Evolutionary conservation across 805 yeast genomes (phyloP).

Genomic region (Schizosaccharomyces cryophilus): DNA sequence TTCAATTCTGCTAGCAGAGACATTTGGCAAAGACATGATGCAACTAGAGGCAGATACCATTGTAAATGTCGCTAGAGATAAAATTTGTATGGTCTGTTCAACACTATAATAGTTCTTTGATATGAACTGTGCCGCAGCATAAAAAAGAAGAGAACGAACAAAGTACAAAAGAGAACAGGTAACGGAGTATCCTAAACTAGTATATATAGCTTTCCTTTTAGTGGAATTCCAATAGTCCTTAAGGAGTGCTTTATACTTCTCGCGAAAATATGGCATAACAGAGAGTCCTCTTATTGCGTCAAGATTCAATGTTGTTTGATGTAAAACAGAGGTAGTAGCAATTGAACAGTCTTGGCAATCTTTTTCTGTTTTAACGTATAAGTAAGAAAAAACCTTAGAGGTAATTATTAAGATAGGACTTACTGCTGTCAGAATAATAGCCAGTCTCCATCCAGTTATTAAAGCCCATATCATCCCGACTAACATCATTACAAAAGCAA

Average conservation of each 20-base stretch:
- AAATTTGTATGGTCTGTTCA: conserved; percentile 38
- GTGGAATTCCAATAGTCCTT: conserved; percentile 5
- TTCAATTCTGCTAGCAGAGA: conserved; percentile 41
- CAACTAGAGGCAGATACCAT: conserved; percentile 36
- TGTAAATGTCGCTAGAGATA: conserved; percentile 51
- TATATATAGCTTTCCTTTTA: conserved; percentile 9
- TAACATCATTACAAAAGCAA: conserved; percentile 28
- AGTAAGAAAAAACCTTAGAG: conserved; percentile 26
- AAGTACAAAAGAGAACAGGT: conserved; percentile 17
- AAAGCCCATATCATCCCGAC: conserved; percentile 61
- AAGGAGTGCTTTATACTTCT: conserved; percentile 13
- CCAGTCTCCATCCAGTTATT: conserved; percentile 59
- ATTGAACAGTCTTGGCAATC: conserved; percentile 23
- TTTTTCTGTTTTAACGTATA: conserved; percentile 33
- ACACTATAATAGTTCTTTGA: conserved; percentile 30
- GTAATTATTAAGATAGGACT: conserved; percentile 35
- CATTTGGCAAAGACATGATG: conserved; percentile 47
- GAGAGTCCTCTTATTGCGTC: conserved; percentile 38
- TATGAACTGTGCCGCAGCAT: conserved; percentile 56
- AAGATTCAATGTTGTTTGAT: conserved; percentile 12
- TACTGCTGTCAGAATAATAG: conserved; percentile 58
- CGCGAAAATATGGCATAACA: conserved; percentile 24
- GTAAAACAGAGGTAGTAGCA: conserved; percentile 4
- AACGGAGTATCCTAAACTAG: conserved; percentile 13
- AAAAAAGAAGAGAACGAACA: conserved; percentile 48